Conservation (phyloP, 139 green algal genomes). For the Raphidocelis subcapitata region DNA sequence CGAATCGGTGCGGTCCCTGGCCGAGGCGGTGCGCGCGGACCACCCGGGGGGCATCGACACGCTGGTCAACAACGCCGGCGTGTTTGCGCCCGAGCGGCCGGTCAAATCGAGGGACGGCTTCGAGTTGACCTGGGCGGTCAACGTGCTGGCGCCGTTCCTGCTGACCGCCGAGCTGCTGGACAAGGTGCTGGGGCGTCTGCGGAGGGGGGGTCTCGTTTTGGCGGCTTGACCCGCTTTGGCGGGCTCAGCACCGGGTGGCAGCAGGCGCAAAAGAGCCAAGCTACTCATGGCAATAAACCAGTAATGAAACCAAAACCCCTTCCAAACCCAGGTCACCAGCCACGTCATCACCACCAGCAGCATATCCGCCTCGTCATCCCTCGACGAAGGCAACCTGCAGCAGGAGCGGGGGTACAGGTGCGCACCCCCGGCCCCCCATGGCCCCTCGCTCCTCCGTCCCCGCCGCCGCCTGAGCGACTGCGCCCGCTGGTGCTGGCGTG, state of each 20-base stretch:
- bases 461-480: no score
- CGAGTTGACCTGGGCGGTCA: conserved; percentile 72
- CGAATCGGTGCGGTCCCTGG: conserved; percentile 33
- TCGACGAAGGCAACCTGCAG: conserved; percentile 70
- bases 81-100: conserved; percentile 19
- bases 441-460: no score
- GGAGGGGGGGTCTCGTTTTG: no score
- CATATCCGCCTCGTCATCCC: conserved; percentile 53
- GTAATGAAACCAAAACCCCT: no score
- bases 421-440: no score
- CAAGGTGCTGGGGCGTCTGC: no score
- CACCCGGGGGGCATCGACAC: conserved; percentile 20
- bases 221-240: no score
- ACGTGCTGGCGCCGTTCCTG: conserved; percentile 72
- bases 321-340: neutral
- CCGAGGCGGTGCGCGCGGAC: conserved; percentile 31
- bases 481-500: no score
- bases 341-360: conserved; percentile 63
- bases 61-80: conserved; percentile 69
- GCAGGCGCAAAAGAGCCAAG: no score
- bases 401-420: conserved; percentile 42
- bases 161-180: conserved; percentile 48
- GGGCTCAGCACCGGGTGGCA: no score
- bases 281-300: no score
- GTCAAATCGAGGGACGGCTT: conserved; percentile 50